Conservation (phyloP, 2,329 filamentous ascomycete genomes). For the Talaromyces sp. region DNA sequence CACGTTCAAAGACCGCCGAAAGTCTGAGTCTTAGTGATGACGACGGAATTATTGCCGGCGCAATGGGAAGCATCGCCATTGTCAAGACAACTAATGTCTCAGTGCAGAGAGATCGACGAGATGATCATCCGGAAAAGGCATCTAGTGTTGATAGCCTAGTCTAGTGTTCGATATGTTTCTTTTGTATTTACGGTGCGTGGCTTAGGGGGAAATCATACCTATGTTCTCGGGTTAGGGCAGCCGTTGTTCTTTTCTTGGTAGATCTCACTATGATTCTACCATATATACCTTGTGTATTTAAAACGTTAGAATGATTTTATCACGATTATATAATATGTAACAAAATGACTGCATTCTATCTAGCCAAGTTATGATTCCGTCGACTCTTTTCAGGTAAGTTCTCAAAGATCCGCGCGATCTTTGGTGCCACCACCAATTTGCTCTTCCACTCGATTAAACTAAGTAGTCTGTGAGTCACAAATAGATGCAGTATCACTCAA, state of each 20-base stretch:
- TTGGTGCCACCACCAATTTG: slow-evolving; percentile 21
- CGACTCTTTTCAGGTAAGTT: slow-evolving; percentile 22
- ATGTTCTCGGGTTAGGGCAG: not conserved
- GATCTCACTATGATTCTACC: not conserved
- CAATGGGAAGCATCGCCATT: slow-evolving; percentile 4
- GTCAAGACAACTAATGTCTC: slow-evolving; percentile 8
- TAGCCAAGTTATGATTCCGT: not conserved
- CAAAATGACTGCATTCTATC: not conserved
- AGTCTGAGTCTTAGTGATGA: slow-evolving; percentile 6
- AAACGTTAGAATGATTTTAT: not conserved
- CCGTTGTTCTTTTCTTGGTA: not conserved
- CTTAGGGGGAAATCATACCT: not conserved
- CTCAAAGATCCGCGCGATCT: slow-evolving; percentile 23
- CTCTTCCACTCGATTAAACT: slow-evolving; percentile 24
- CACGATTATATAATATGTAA: not conserved
- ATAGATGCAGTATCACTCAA: not conserved
- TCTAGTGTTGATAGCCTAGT: slow-evolving; percentile 4
- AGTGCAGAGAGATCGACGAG: not conserved
- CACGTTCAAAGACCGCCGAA: slow-evolving; percentile 2
- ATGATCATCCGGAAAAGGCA: not conserved
- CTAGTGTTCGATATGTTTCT: not conserved
- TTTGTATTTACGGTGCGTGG: not conserved
- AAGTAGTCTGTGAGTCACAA: not conserved
- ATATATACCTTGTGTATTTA: not conserved
- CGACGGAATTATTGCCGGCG: not conserved